These are phyloP conservation scores for Xylaria bambusicola DNA, from an alignment of 495 filamentous ascomycete species.

Conservation along the genomic window DNA sequence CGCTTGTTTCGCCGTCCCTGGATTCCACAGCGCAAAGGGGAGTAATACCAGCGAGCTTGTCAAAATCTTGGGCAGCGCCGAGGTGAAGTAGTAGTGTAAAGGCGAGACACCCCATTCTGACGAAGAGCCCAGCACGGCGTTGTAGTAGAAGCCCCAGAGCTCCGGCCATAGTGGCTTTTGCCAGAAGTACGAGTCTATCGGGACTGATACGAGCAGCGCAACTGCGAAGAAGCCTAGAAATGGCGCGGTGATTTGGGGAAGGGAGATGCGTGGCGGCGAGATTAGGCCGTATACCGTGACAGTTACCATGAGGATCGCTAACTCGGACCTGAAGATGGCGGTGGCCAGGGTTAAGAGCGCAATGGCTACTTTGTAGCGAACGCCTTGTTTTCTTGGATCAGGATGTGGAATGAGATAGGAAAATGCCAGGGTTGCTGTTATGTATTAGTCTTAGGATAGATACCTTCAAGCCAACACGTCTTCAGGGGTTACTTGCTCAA, in stretches of 20 bases:
- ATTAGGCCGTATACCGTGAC: conserved; percentile 60
- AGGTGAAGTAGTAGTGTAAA: conserved; percentile 81
- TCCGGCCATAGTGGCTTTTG: conserved; percentile 88
- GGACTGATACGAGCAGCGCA: conserved; percentile 66
- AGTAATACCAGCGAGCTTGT: conserved; percentile 63
- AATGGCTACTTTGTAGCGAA: conserved; percentile 59
- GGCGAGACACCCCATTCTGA: conserved; percentile 85
- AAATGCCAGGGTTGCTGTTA: conserved; percentile 66
- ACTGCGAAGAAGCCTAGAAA: conserved; percentile 64
- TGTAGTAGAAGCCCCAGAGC: conserved; percentile 85
- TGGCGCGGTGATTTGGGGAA: conserved; percentile 64
- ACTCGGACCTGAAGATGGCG: conserved; percentile 84
- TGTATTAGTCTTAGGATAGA: conserved; percentile 10
- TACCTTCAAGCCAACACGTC: not conserved
- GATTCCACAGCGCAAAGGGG: conserved; percentile 61
- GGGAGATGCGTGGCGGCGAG: conserved; percentile 51
- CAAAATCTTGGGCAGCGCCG: conserved; percentile 78
- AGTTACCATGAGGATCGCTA: conserved; percentile 75
- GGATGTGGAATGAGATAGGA: conserved; percentile 65
- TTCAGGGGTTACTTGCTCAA: conserved; percentile 61
- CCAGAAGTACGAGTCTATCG: conserved; percentile 92
- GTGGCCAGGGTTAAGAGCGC: conserved; percentile 78
- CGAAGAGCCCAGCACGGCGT: conserved; percentile 75
- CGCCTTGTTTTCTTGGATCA: conserved; percentile 31
- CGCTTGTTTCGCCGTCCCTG: conserved; percentile 43